These are phyloP conservation scores for Coemansia sp. DNA, from an alignment of 192 early-diverging fungal genomes.

Conservation along the genomic window DNA sequence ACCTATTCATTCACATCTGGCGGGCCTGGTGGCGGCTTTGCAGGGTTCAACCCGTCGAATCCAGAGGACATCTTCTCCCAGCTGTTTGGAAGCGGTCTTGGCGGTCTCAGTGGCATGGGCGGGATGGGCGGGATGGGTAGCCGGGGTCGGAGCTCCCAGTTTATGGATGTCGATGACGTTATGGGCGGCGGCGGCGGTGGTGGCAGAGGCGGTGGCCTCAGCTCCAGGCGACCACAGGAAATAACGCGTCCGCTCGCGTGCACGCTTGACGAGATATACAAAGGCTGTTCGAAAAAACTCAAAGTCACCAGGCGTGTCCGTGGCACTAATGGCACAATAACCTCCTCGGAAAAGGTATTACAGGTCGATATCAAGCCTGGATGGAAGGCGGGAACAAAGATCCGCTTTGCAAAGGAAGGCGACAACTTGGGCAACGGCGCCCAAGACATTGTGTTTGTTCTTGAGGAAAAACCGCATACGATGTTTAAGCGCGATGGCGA, in stretches of 20 bases:
- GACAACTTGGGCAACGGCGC: conserved; percentile 78
- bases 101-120: conserved; percentile 31
- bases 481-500: conserved; percentile 88
- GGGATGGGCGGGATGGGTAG: conserved; percentile 36
- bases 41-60: conserved; percentile 69
- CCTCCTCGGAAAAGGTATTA: conserved; percentile 75
- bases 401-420: conserved; percentile 86
- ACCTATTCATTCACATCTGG: conserved; percentile 70
- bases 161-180: conserved; percentile 59
- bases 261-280: conserved; percentile 90
- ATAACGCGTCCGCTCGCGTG: conserved; percentile 71
- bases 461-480: conserved; percentile 90
- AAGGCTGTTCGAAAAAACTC: conserved; percentile 84
- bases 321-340: conserved; percentile 25
- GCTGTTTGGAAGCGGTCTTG: conserved; percentile 69
- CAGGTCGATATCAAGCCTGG: conserved; percentile 86
- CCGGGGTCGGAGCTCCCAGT: conserved; percentile 48
- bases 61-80: conserved; percentile 90
- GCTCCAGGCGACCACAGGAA: conserved; percentile 58
- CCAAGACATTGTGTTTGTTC: conserved; percentile 92
- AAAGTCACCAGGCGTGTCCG: conserved; percentile 80
- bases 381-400: conserved; percentile 98
- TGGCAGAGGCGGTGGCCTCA: conserved; percentile 34
- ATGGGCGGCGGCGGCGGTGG: conserved; percentile 36
- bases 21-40: conserved; percentile 63